phyloP scores from a whole-genome alignment of 352 stramenopile species.

The Globisporangium middletonii region DNA sequence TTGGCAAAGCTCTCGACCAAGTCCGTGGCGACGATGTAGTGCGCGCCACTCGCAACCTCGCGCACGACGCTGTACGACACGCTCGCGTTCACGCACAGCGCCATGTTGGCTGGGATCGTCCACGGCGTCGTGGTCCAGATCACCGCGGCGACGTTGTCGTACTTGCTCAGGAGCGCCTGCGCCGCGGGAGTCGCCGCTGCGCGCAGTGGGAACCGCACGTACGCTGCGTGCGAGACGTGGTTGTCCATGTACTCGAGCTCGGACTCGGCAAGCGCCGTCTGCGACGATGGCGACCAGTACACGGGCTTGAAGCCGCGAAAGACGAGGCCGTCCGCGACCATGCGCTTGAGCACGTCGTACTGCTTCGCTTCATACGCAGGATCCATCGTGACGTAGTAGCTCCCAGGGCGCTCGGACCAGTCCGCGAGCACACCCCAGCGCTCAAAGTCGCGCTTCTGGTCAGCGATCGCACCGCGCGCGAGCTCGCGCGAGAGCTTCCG shows the following conservation, averaged over 20 bases:
- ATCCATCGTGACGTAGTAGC: slow-evolving; percentile 92
- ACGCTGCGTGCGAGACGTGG: slow-evolving; percentile 95
- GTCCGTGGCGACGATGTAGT: slow-evolving; percentile 60
- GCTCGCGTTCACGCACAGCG: slow-evolving; percentile 94
- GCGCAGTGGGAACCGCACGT: slow-evolving; percentile 85
- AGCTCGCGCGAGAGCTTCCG: slow-evolving; percentile 89
- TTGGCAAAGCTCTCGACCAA: slow-evolving; percentile 41
- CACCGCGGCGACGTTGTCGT: slow-evolving; percentile 45
- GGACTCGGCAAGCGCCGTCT: slow-evolving; percentile 96
- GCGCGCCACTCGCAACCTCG: slow-evolving; percentile 19
- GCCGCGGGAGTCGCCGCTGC: slow-evolving; percentile 9
- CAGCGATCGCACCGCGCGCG: slow-evolving; percentile 89
- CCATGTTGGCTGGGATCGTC: slow-evolving; percentile 97
- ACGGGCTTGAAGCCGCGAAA: slow-evolving; percentile 98
- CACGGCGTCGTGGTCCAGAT: slow-evolving; percentile 99
- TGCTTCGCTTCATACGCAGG: slow-evolving; percentile 95
- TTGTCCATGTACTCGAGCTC: slow-evolving; percentile 98
- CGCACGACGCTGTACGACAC: slow-evolving; percentile 93
- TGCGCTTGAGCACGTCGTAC: slow-evolving; percentile 96
- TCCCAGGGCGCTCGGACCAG: slow-evolving; percentile 74
- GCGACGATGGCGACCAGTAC: slow-evolving; percentile 97
- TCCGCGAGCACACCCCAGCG: slow-evolving; percentile 93
- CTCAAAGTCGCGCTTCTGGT: slow-evolving; percentile 91
- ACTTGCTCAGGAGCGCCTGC: slow-evolving; percentile 27
- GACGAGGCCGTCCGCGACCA: slow-evolving; percentile 94